Evolutionary conservation across 805 yeast species (phyloP).

Genomic region (Metschnikowia bowlesiae): DNA sequence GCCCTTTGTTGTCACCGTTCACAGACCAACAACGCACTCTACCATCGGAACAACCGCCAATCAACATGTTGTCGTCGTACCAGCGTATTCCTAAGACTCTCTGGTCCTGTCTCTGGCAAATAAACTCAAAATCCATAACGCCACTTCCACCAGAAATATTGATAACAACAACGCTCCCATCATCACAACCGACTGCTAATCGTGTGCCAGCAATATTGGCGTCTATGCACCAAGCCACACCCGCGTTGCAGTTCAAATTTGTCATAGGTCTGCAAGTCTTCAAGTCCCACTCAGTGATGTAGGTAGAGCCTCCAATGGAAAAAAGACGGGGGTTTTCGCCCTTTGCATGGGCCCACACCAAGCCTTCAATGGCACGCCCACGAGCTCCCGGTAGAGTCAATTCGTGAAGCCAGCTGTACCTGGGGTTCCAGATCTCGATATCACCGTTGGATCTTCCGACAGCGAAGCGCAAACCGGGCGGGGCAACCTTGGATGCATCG

Average conservation of each 20-base stretch:
- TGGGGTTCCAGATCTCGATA: constrained; percentile 93
- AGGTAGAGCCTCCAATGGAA: constrained; percentile 91
- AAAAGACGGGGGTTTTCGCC: constrained; percentile 63
- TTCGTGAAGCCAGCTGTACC: constrained; percentile 78
- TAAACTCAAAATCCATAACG: constrained; percentile 65
- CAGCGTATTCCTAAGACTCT: constrained; percentile 78
- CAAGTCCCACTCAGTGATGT: constrained; percentile 89
- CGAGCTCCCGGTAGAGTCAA: constrained; percentile 65
- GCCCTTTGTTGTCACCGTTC: constrained; percentile 46
- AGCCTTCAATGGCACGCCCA: constrained; percentile 83
- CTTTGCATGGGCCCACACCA: constrained; percentile 65
- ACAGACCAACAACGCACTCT: constrained; percentile 76
- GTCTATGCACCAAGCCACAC: constrained; percentile 87
- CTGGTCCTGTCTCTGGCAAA: constrained; percentile 79
- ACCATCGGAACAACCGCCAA: constrained; percentile 97
- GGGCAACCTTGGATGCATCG: constrained; percentile 29
- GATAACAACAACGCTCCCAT: constrained; percentile 80
- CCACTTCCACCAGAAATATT: constrained; percentile 89
- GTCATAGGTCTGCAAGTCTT: constrained; percentile 63
- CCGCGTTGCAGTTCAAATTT: constrained; percentile 87
- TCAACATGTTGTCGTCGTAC: constrained; percentile 58
- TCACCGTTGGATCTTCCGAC: constrained; percentile 93
- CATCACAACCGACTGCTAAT: constrained; percentile 91
- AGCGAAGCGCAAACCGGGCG: constrained; percentile 66
- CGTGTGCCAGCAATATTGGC: constrained; percentile 56